Percentiles rank a stretch among this genome's conserved stretches.
Conservation (phyloP, 2,329 filamentous ascomycete species). For the Calcarisporium arbuscula region DNA sequence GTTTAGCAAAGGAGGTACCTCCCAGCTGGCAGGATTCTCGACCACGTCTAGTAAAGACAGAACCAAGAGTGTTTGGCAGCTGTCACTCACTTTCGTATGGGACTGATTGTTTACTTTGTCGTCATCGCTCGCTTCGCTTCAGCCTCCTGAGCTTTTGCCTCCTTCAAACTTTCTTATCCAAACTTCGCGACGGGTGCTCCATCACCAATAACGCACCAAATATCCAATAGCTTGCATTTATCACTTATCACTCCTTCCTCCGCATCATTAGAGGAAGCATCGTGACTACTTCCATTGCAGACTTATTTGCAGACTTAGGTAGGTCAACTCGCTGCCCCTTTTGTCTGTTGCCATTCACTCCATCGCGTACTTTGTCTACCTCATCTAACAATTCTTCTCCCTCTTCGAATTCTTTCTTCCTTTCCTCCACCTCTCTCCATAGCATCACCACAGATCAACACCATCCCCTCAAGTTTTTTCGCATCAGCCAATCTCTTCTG, state of each 20-base stretch:
- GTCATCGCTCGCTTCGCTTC: conserved; percentile 9
- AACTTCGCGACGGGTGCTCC: no score
- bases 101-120: not conserved
- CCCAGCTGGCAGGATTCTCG: conserved; percentile 6
- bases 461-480: conserved; percentile 33
- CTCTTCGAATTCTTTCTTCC: conserved; percentile 13
- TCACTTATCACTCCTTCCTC: conserved; percentile 9
- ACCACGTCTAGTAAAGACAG: not conserved
- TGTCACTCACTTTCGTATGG: conserved; percentile 6
- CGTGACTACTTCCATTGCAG: conserved; percentile 6
- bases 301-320: conserved; percentile 6
- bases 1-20: no score
- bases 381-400: conserved; percentile 7
- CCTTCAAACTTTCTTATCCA: not conserved
- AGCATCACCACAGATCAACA: conserved; percentile 41
- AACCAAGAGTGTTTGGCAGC: conserved; percentile 6
- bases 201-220: no score
- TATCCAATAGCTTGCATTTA: no score
- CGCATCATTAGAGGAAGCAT: conserved; percentile 4
- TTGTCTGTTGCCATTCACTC: conserved; percentile 7
- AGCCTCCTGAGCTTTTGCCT: conserved; percentile 5
- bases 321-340: conserved; percentile 3
- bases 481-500: conserved; percentile 22
- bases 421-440: conserved; percentile 23
- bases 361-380: conserved; percentile 6